Base-by-base conservation (phyloP, 495 filamentous ascomycete genomes). In the Elasticomyces elasticus region DNA sequence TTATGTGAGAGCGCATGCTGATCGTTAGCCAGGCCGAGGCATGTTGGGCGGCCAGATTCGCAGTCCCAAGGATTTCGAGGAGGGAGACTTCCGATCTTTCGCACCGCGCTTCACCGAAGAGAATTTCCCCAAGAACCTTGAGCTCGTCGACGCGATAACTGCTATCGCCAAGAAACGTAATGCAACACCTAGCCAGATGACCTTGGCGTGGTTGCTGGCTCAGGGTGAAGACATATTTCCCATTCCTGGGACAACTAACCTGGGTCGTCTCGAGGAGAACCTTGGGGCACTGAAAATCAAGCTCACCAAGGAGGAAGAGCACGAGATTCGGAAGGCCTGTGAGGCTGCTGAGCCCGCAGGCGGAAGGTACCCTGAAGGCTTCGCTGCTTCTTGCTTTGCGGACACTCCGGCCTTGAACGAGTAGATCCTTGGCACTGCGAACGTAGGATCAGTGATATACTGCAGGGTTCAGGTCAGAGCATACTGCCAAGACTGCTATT, bases 161-260 rank as follows among this genome's bases (percentile, higher is more conserved):
- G 62, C 58, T 22, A 55, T 80, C 22, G 78, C 79, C 0, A 63
- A 65, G n/a, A 62, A 62, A 49, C 78, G 80, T 62, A 68, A 69
- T 0, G 64, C 54, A 49, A 77, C 75, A 0, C 37, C 70, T 1
- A 71, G 66, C 12, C 78, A 81, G 61, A 54, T 82, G 48, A 69
- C 72, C 0, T 61, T 83, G 24, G 78, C 79, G 0, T 83, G 79
- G 79, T 15, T 40, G 3, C 35, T 45, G 5, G 24, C 45, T 7
- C 79, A 82, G 63, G 79, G 78, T 5, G 69, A 73, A 1, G 75
- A 79, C 45, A 69, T 81, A 58, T 65, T 79, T 38, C 58, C 63
- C 11, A 51, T 51, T 24, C 48, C 48, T 5, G 81, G 64, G 0
- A 71, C 68, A 0, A 69, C 62, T 9, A 64, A 64, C 11, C 23